Base-by-base conservation (phyloP, 352 stramenopile species). In the Aphanomyces invadans region DNA sequence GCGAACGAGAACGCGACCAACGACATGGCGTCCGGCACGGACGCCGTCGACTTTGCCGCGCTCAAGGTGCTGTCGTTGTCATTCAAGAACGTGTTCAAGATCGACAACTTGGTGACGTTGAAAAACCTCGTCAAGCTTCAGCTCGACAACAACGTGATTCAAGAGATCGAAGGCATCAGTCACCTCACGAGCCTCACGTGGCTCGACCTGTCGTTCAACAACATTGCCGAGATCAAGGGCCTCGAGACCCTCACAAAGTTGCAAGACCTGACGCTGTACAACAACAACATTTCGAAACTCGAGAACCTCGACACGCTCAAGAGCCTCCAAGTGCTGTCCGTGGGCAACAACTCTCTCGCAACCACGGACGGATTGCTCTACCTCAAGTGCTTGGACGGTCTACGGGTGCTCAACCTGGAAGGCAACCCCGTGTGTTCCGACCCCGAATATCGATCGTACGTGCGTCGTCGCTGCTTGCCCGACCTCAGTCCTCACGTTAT, bases 191-290 rank as follows among this genome's bases (percentile, higher is more conserved):
- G 93, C 36, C 76, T 98, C 38, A 80, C 89, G 59, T 97, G 92
- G 92, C 83, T 98, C 46, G 93, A 98, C 73, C 69, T 98, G 9
- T 95, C 82, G 29, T 98, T 98, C 76, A 98, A 98, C 75, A 96
- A 95, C 73, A 97, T 98, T 72, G 82, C 78, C 2, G 70, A 65
- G 28, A 97, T 98, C 70, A 82, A 91, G 38, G 93, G 93, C 0
- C 76, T 98, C 17, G 88, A 97, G n/a, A 88, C 81, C 26, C 79
- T 98, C 19, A 87, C 84, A 23, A 72, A 92, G 42, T 81, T 98
- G 15, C 93, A 87, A 28, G 93, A 98, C 60, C 73, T 98, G 23
- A 96, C 79, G 60, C 74, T 98, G 1, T 98, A 95, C 75, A 97
- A 93, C 71, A 98, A 98, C 71, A 86, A 86, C 68, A 97, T 98